A percentile compares a stretch with the other conserved stretches of the same genome.
These are phyloP conservation scores for Solanum etuberosum DNA, from an alignment of 257 asterid species.

Conservation along the genomic window DNA sequence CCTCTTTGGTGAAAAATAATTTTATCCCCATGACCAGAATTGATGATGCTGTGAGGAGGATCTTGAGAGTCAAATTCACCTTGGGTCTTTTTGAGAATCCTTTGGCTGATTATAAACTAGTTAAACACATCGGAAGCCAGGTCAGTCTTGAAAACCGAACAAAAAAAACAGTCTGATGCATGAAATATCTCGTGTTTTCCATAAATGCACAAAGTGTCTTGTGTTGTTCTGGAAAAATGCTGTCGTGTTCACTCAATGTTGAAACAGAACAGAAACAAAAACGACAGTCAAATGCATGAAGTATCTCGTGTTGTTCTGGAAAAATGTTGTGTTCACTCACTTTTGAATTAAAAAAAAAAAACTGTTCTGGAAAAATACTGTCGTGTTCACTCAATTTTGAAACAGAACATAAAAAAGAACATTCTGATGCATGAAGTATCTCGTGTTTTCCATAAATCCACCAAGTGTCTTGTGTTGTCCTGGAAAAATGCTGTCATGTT, in stretches of 20 bases:
- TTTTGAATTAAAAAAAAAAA: neutral
- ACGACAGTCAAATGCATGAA: neutral
- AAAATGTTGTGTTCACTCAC: neutral
- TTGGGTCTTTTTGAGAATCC: constrained; percentile 62
- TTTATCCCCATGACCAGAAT: constrained; percentile 42
- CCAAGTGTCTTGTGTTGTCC: neutral
- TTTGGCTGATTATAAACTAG: constrained; percentile 28
- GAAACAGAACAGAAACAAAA: neutral
- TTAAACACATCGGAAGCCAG: constrained; percentile 37
- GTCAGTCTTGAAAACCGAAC: neutral
- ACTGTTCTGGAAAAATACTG: neutral
- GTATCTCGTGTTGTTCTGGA: neutral
- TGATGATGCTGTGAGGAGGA: constrained; percentile 54
- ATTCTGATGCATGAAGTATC: neutral
- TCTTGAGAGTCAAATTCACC: constrained; percentile 44
- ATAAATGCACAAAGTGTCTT: neutral
- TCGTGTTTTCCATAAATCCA: too few species aligned
- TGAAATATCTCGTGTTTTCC: neutral
- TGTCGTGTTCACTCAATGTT: too few species aligned
- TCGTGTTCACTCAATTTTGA: too few species aligned
- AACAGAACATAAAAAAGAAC: neutral
- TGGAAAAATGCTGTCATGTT: neutral
- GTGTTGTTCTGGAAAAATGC: neutral
- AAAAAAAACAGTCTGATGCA: neutral
- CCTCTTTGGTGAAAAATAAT: constrained; percentile 25